phyloP scores from a whole-genome alignment of 164 flowering plant genomes.

The Vitis amurensis region DNA sequence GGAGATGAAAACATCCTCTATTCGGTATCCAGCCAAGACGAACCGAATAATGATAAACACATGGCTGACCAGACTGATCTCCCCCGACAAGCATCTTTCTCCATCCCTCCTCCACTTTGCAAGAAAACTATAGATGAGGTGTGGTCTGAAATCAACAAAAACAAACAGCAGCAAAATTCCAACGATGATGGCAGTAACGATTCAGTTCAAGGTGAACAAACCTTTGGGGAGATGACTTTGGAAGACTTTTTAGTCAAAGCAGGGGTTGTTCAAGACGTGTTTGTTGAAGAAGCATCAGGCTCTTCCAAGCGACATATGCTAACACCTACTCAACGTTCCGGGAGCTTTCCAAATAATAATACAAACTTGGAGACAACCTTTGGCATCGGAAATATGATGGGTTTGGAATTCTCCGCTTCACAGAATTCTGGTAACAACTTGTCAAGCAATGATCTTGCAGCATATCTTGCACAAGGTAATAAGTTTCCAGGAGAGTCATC shows the following conservation, averaged over 20 bases:
- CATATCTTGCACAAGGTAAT: background rate
- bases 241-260: constrained; percentile 33
- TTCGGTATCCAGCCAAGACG: background rate
- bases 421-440: background rate
- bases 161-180: background rate
- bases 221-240: constrained; percentile 31
- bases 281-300: background rate
- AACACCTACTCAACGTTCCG: background rate
- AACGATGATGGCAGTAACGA: background rate
- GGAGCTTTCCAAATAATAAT: background rate
- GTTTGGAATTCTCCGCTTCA: background rate
- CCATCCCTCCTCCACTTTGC: constrained; percentile 25
- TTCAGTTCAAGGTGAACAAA: constrained; percentile 21
- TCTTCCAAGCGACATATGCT: background rate
- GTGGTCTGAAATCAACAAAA: constrained; percentile 27
- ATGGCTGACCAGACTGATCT: background rate
- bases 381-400: constrained; percentile 4
- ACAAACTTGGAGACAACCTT: constrained; percentile 1
- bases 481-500: background rate
- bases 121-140: constrained; percentile 30
- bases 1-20: constrained; percentile 13
- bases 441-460: constrained; percentile 3
- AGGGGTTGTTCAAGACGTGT: constrained; percentile 25
- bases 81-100: constrained; percentile 15
- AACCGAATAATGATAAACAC: background rate